Conservation (phyloP, 345 rosid genomes). For the Sapria himalayana region DNA sequence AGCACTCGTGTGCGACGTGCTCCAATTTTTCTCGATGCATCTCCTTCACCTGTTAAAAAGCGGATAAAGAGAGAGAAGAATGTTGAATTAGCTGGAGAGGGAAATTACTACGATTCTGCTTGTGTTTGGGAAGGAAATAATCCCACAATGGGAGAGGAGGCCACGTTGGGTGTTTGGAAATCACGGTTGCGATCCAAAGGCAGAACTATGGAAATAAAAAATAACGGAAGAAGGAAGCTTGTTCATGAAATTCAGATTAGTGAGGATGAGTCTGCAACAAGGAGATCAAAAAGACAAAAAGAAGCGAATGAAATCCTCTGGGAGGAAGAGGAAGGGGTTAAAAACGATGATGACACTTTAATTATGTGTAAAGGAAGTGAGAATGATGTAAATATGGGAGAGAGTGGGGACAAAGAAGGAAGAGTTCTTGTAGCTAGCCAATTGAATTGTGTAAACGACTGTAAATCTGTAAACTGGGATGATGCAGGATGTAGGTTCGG, state of each 20-base stretch:
- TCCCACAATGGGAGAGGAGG: constrained; percentile 12
- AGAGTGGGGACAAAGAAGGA: constrained; percentile 4
- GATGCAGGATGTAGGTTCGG: constrained; percentile 7
- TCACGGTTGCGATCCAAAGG: constrained; percentile 41
- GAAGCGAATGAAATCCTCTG: constrained; percentile 8
- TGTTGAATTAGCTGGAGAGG: constrained; percentile 7
- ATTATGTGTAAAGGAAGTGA: constrained; percentile 8
- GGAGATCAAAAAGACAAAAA: constrained; percentile 6
- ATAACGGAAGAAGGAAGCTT: constrained; percentile 35
- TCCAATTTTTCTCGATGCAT: constrained; percentile 55
- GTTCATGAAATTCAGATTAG: constrained; percentile 13
- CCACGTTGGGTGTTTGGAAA: constrained; percentile 34
- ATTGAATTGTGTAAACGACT: constrained; percentile 9
- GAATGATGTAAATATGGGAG: constrained; percentile 7
- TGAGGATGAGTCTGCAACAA: too few relatives aligned
- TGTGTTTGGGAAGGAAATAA: constrained; percentile 15
- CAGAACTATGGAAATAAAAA: constrained; percentile 11
- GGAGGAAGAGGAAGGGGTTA: constrained; percentile 12
- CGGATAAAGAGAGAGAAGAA: constrained; percentile 18
- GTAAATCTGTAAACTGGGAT: constrained; percentile 9
- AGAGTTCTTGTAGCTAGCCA: constrained; percentile 7
- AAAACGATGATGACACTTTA: constrained; percentile 6
- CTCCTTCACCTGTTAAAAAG: constrained; percentile 55
- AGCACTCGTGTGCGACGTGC: constrained; percentile 55
- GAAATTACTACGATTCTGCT: constrained; percentile 7